These are phyloP conservation scores for Fomitopsis pinicola DNA, from an alignment of 1,284 basidiomycete species.

Conservation along the genomic window DNA sequence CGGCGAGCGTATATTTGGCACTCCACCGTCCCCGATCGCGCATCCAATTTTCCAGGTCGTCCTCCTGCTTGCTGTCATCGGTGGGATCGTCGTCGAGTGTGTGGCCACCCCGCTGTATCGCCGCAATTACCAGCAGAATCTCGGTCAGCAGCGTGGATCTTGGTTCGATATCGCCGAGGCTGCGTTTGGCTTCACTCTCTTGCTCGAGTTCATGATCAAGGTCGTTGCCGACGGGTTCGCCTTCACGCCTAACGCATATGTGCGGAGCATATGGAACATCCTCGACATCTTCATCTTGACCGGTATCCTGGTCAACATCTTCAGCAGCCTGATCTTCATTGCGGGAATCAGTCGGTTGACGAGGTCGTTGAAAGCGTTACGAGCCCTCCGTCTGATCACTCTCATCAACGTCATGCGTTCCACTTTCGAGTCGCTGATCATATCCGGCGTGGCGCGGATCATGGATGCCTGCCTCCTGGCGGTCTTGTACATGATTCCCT, in stretches of 20 bases:
- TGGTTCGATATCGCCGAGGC: constrained; percentile 92
- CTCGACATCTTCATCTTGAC: constrained; percentile 87
- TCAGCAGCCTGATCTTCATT: constrained; percentile 74
- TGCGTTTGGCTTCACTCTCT: constrained; percentile 71
- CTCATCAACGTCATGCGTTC: constrained; percentile 83
- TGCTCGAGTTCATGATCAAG: constrained; percentile 89
- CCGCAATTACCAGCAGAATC: constrained; percentile 59
- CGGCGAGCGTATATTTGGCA: constrained; percentile 83
- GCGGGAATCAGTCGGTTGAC: constrained; percentile 82
- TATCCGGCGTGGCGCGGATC: constrained; percentile 85
- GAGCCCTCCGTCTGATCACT: constrained; percentile 89
- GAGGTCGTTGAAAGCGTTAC: constrained; percentile 84
- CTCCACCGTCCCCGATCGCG: constrained; percentile 59
- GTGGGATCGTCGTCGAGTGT: constrained; percentile 80
- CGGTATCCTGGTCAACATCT: constrained; percentile 81
- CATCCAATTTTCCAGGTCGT: constrained; percentile 74
- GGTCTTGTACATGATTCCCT: constrained; percentile 94
- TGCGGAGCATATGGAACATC: constrained; percentile 90
- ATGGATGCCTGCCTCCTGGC: constrained; percentile 92
- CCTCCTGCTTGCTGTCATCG: constrained; percentile 77
- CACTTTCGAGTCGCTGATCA: constrained; percentile 90
- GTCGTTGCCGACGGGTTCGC: constrained; percentile 89
- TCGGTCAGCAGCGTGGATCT: constrained; percentile 62
- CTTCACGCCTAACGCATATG: constrained; percentile 93
- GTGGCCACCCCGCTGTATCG: constrained; percentile 89